Evolutionary conservation across 441 rosid genomes (phyloP).

Genomic region (Omphalea diandra): DNA sequence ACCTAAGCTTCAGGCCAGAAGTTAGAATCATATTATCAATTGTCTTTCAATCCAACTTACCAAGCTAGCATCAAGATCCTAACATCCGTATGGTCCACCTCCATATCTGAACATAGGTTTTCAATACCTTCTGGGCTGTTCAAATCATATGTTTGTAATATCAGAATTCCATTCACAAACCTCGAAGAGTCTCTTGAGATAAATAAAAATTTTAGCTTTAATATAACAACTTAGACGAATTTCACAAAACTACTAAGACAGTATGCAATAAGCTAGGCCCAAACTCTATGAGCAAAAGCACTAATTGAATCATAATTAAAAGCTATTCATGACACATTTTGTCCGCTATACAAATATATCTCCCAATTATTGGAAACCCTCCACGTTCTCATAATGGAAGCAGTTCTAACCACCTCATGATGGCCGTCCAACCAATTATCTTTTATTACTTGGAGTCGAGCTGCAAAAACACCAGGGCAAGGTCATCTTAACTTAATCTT

Average conservation of each 20-base stretch:
- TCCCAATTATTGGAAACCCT: not conserved
- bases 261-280: not conserved
- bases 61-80: slow-evolving; percentile 98
- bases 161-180: slow-evolving; percentile 8
- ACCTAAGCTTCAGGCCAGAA: slow-evolving; percentile 12
- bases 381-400: not conserved
- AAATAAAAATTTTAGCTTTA: not conserved
- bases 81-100: slow-evolving; percentile 87
- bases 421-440: not conserved
- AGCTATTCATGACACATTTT: not conserved
- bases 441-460: not conserved
- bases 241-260: not conserved
- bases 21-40: not conserved
- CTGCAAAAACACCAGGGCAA: not conserved
- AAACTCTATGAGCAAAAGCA: not conserved
- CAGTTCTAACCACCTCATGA: not conserved
- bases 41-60: slow-evolving; percentile 39
- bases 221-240: not conserved
- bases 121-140: slow-evolving; percentile 97
- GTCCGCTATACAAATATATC: not conserved
- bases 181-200: slow-evolving; percentile 8
- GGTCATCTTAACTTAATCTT: not conserved
- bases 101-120: slow-evolving; percentile 75
- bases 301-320: not conserved
- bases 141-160: slow-evolving; percentile 17